Evolutionary conservation across 2,329 filamentous ascomycete genomes (phyloP), one percentile per base, ranked within the genome.

Genomic region (Nemania sp.): DNA sequence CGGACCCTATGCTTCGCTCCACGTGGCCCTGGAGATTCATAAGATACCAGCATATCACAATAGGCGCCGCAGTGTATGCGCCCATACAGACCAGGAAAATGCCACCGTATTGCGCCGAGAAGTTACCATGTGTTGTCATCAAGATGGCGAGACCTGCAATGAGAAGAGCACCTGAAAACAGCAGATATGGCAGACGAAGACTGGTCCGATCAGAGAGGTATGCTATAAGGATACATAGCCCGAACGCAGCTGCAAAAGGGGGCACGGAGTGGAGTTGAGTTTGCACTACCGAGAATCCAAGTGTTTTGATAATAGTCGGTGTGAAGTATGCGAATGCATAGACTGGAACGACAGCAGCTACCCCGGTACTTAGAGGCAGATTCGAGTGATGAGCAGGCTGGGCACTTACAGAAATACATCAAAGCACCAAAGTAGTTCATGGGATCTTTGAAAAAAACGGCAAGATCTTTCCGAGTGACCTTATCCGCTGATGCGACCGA

Each of bases 11-110:
- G 40, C 67, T 70, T 5, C 73, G 68, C 58, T 73, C 52, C 13
- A 51, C 58, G 54, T 75, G 72, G 5, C 73, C 73, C 4, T 71
- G 71, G 40, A 79, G 69, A 57, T 79, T 79, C 66, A 79, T 79
- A 6, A 76, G 64, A 1, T 75, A 70, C 78, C 78, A 79, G 59
- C 73, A 75, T 13, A 74, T 53, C 17, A 73, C 66, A 17, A 67
- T 59, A 1, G 67, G 61, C 3, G 65, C 70, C 7, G 65, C 62
- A 18, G 65, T 62, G 39, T 71, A 72, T 0, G 68, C 52, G 5
- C 76, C 78, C 74, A 79, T 78, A 1, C 76, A 67, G 11, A 77
- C 70, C 9, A 80, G 67, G 53, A 74, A 76, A 2, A 78, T 71
- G 2, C 71, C 77, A 2, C 72, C 74, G 58, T 80, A 80, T 45